Base-by-base conservation (phyloP, 176 grass and related monocot genomes). In the Oryza punctata region DNA sequence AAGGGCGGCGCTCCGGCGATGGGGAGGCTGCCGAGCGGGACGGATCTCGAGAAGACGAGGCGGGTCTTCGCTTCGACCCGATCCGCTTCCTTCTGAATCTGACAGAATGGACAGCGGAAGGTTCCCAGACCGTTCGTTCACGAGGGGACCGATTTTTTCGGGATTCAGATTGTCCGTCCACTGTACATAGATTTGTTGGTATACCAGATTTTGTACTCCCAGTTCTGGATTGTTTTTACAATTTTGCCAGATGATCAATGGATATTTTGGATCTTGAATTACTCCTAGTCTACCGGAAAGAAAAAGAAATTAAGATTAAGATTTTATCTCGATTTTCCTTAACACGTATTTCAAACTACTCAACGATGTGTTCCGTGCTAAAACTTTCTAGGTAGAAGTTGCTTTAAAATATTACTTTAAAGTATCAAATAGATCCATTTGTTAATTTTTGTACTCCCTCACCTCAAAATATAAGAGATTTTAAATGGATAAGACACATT, bases 21-120 rank as follows among this genome's bases (percentile, higher is more conserved):
- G 78, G 71, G 25, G 68, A 93, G 88, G 81, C 21, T 88, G 76
- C 73, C 83, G 10, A 79, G 78, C 37, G 76, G 75, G 6, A 72
- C 71, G 81, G 73, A 90, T 66, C 75, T 73, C 38, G 87, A 40
- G 32, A 72, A 84, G 65, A 63, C 77, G 12, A 84, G 68, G 38
- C 67, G 19, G 87, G 83, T 85, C 46, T 82, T 65, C 18, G 41
- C 81, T 63, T 57, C 81, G 13, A 37, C 12, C 47, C 67, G 81
- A 60, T 80, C 69, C 40, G 38, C 63, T 32, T 67, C 64, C 6
- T 41, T 79, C 23, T 49, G 54, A 78, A 54, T 19, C 49, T 54
- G 49, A 54, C 49, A 54, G 21, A 11, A 0, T 29, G 67, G 38
- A 30, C 12, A 6, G 43, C 3, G 13, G 71, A 69, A 77, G 70